These are phyloP conservation scores for Dioscorea alata DNA, from an alignment of 106 monocot species.

Conservation along the genomic window DNA sequence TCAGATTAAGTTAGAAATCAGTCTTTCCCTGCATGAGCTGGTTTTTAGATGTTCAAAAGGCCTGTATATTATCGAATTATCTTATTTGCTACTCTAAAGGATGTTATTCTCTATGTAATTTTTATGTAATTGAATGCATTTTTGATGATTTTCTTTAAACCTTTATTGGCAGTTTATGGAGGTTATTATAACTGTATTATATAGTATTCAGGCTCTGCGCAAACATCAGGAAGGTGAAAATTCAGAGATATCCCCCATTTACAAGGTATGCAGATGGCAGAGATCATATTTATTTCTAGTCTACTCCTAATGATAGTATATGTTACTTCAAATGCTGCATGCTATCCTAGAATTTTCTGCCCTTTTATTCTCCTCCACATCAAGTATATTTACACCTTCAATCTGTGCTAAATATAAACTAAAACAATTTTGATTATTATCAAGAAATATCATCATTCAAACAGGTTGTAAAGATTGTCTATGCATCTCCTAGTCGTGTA, in stretches of 20 bases:
- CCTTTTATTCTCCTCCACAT: background rate
- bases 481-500: slow-evolving; percentile 97
- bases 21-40: too few relatives aligned
- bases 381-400: background rate
- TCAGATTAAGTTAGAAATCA: background rate
- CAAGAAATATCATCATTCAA: background rate
- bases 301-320: slow-evolving; percentile 9
- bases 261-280: slow-evolving; percentile 44
- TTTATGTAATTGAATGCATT: background rate
- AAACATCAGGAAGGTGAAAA: slow-evolving; percentile 56
- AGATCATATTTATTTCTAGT: background rate
- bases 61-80: background rate
- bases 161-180: background rate
- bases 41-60: background rate
- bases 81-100: background rate
- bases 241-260: slow-evolving; percentile 66
- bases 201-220: slow-evolving; percentile 53
- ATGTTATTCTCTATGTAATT: background rate
- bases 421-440: background rate
- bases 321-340: background rate
- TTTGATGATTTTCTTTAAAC: background rate
- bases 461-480: slow-evolving; percentile 94
- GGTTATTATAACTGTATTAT: slow-evolving; percentile 4
- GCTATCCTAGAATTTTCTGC: background rate
- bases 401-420: background rate